phyloP scores from a whole-genome alignment of 306 rosid genomes.

The Sophora flavescens region DNA sequence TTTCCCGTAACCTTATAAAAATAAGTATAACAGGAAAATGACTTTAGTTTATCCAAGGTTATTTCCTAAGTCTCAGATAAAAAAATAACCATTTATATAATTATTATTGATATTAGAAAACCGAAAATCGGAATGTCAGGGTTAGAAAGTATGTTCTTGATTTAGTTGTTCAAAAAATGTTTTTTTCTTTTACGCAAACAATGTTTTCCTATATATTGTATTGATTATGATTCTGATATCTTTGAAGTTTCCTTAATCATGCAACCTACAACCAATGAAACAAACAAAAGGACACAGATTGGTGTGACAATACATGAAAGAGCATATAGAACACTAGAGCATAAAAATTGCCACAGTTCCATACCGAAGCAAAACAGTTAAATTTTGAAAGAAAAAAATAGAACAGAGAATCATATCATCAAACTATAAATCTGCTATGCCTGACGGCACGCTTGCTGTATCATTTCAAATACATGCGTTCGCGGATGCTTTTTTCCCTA shows the following conservation, averaged over 20 bases:
- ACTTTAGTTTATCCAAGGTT: too few relatives aligned
- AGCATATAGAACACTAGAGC: conserved; percentile 33
- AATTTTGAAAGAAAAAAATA: conserved; percentile 33
- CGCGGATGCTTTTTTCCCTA: conserved; percentile 43
- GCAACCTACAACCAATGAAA: not conserved
- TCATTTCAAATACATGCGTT: conserved; percentile 42
- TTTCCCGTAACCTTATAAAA: too few relatives aligned
- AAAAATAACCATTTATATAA: too few relatives aligned
- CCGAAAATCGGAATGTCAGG: too few relatives aligned
- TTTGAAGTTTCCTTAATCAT: conserved; percentile 38
- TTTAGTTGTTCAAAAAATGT: too few relatives aligned
- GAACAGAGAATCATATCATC: conserved; percentile 41
- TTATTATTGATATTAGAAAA: too few relatives aligned
- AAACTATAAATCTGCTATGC: conserved; percentile 15
- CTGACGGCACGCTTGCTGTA: conserved; percentile 32
- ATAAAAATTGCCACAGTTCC: conserved; percentile 15
- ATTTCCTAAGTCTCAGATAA: too few relatives aligned
- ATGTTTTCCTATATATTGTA: too few relatives aligned
- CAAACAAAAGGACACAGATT: not conserved
- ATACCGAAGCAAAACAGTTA: conserved; percentile 36
- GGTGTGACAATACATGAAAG: conserved; percentile 54
- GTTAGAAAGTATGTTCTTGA: too few relatives aligned
- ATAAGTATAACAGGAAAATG: too few relatives aligned
- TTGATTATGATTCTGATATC: conserved; percentile 16
- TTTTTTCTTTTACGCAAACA: too few relatives aligned